Evolutionary conservation across 225 moss, liverwort and hornwort genomes (phyloP), one percentile per base, ranked within the genome.

Genomic region (Sphagnum tenellum): DNA sequence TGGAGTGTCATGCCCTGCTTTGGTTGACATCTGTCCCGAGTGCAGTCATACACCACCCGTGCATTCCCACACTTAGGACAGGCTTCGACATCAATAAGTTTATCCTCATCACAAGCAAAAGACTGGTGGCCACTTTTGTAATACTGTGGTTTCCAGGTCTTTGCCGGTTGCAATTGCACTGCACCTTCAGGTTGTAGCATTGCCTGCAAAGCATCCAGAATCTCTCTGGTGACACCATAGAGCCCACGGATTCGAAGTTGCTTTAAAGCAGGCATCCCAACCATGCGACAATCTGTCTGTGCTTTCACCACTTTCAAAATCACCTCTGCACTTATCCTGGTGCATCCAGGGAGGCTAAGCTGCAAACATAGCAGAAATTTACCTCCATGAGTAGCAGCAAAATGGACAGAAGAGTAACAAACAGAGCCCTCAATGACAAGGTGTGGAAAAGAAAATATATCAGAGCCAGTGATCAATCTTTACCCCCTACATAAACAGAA

Each of bases 311-410:
- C 75, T 53, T 72, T 56, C 11, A 87, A 44, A 10, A 91, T 46
- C 9, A 60, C 70, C 60, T 82, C 84, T 0, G 68, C 57, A 60
- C 65, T 84, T 44, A 94, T 51, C 13, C 68, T 51, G 5, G 80
- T 86, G 74, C 91, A 91, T 60, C 80, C 79, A 4, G 87, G 86
- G 47, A 94, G 67, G 66, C 78, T 67, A 12, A 94, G 82, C 94
- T 94, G 91, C 61, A 72, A 54, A 8, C 8, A 68, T 7, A 52
- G 4, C n/a, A 0, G 57, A 45, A 46, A 29, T 29, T 29, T 29
- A 47, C 29, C 49, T 3, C 44, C 12, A 29, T 10, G 48, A 50
- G 13, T 50, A 3, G 29, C 29, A 29, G 29, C 29, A 29, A 29
- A 29, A 29, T 29, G 29, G 29, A 29, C 29, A 29, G 1, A 29